A percentile compares a stretch with the other conserved stretches of the same genome.
Evolutionary conservation across 2,329 filamentous ascomycete genomes (phyloP).

Genomic region (Colletotrichum brevisporum): DNA sequence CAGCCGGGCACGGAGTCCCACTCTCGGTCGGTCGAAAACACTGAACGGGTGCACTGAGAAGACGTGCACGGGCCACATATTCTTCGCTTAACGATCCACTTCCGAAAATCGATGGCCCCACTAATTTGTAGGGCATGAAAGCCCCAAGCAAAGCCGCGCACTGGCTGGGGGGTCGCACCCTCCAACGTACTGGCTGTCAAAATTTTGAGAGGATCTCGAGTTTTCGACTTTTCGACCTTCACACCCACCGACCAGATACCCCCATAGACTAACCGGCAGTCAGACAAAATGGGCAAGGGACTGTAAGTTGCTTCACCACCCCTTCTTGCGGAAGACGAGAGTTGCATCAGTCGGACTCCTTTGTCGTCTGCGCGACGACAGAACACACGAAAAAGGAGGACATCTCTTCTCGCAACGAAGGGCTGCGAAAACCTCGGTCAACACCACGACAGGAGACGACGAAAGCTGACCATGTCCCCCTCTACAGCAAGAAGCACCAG

Average conservation of each 20-base stretch:
- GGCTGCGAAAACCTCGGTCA: too few relatives aligned
- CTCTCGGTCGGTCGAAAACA: too few relatives aligned
- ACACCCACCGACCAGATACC: constrained; percentile 41
- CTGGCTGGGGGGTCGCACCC: too few relatives aligned
- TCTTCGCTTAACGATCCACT: constrained; percentile 8
- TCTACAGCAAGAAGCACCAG: constrained; percentile 94
- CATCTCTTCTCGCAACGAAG: neutral
- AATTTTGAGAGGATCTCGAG: neutral
- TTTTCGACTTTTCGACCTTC: constrained; percentile 31
- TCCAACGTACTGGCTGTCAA: constrained; percentile 16
- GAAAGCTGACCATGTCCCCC: constrained; percentile 51
- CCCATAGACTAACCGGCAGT: constrained; percentile 41
- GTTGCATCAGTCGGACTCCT: constrained; percentile 1
- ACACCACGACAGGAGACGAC: neutral
- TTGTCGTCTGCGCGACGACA: neutral
- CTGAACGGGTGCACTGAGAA: too few relatives aligned
- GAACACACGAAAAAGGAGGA: neutral
- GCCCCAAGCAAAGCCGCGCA: constrained; percentile 26
- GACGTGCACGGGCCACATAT: constrained; percentile 14
- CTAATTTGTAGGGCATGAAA: constrained; percentile 17
- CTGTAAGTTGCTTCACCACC: constrained; percentile 60
- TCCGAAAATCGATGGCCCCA: neutral
- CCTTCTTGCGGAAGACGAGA: neutral
- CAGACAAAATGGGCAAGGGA: constrained; percentile 75
- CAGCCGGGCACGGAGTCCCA: too few relatives aligned